These are phyloP conservation scores for Larix sibirica DNA, from an alignment of 83 land plant species.

Conservation along the genomic window DNA sequence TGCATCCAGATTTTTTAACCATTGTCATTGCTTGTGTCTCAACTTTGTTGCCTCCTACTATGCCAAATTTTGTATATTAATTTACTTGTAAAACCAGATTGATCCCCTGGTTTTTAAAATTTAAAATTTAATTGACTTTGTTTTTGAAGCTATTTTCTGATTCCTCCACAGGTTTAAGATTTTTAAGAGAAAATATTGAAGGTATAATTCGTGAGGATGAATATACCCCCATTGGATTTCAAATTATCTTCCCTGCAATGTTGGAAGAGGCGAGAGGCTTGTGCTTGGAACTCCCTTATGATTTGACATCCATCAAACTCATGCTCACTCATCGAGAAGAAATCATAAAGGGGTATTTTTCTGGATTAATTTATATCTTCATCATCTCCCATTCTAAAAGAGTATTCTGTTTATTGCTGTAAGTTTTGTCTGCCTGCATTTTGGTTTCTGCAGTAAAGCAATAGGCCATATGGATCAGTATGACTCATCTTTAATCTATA, in stretches of 20 bases:
- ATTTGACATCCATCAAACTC: slow-evolving; percentile 22
- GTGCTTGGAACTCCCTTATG: slow-evolving; percentile 48
- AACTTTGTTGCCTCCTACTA: background rate
- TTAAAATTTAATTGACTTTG: background rate
- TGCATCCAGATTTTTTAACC: no score
- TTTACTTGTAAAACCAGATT: background rate
- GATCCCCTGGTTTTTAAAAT: background rate
- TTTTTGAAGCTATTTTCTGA: slow-evolving; percentile 2
- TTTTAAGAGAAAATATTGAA: slow-evolving; percentile 26
- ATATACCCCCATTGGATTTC: slow-evolving; percentile 75
- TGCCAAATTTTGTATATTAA: background rate
- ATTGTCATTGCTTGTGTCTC: background rate
- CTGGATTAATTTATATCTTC: background rate
- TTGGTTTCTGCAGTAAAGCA: slow-evolving; percentile 21
- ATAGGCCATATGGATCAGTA: slow-evolving; percentile 30
- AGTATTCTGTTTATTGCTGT: background rate
- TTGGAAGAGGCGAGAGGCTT: slow-evolving; percentile 58
- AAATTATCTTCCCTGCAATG: slow-evolving; percentile 75
- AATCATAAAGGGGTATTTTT: slow-evolving; percentile 24
- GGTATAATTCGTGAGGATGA: slow-evolving; percentile 36
- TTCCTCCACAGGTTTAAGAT: slow-evolving; percentile 44
- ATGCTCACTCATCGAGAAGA: slow-evolving; percentile 16
- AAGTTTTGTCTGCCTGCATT: background rate
- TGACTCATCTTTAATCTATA: slow-evolving; percentile 54
- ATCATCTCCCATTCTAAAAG: background rate